Conservation (phyloP, 1,284 basidiomycete genomes). For the Ganoderma resinaceum region DNA sequence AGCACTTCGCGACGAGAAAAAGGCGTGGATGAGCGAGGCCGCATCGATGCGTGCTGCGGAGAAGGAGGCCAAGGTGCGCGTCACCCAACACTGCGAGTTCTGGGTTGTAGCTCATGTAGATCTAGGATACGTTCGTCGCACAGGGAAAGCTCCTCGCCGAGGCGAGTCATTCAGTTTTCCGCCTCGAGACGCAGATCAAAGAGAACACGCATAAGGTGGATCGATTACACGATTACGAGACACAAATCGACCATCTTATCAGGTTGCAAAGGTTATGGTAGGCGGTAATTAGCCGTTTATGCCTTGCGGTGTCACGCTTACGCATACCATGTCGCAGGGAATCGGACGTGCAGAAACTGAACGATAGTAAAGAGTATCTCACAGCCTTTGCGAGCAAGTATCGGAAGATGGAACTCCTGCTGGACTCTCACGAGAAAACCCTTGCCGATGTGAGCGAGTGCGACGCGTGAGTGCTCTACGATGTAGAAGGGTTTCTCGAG, state of each 20-base stretch:
- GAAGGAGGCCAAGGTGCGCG: conserved; percentile 65
- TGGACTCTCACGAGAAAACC: conserved; percentile 61
- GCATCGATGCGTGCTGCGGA: conserved; percentile 67
- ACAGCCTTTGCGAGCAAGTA: conserved; percentile 60
- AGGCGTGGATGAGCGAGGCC: conserved; percentile 67
- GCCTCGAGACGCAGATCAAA: conserved; percentile 69
- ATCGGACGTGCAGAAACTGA: conserved; percentile 73
- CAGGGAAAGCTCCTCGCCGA: conserved; percentile 71
- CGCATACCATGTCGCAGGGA: conserved; percentile 56
- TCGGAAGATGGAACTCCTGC: conserved; percentile 67
- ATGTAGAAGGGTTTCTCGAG: not conserved
- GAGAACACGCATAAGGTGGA: conserved; percentile 78
- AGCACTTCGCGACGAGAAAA: conserved; percentile 73
- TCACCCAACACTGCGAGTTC: too few species aligned
- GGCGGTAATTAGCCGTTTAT: not conserved
- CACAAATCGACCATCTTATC: conserved; percentile 74
- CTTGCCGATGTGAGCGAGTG: conserved; percentile 59
- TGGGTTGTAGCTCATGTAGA: not conserved
- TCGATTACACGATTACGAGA: conserved; percentile 74
- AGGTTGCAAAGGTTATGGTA: conserved; percentile 77
- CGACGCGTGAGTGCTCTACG: conserved; percentile 53
- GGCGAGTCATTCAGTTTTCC: conserved; percentile 64
- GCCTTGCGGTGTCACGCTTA: not conserved
- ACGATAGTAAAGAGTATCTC: conserved; percentile 66
- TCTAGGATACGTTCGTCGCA: conserved; percentile 69